phyloP scores from a whole-genome alignment of 2,329 filamentous ascomycete species.

The Sclerotinia nivalis region DNA sequence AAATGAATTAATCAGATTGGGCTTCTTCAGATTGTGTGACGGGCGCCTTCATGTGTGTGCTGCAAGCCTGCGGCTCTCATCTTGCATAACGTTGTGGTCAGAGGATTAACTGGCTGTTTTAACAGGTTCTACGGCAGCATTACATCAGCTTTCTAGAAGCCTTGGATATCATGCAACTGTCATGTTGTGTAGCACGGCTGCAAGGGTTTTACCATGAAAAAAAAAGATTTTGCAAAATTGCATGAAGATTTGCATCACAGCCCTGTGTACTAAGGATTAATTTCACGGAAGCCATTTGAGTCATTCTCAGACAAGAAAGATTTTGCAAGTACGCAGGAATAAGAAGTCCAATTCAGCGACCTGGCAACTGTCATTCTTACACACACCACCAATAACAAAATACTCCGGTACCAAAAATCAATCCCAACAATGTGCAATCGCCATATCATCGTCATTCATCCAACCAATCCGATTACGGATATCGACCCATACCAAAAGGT shows the following conservation, averaged over 20 bases:
- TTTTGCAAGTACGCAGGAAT: slow-evolving; percentile 8
- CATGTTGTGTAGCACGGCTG: not conserved
- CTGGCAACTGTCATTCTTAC: not conserved
- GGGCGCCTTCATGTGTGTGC: not conserved
- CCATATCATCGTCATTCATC: not conserved
- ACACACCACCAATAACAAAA: not conserved
- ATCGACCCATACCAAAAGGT: not conserved
- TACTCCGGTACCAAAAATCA: not conserved
- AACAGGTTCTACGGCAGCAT: slow-evolving; percentile 3
- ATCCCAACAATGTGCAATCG: not conserved
- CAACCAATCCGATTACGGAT: not conserved
- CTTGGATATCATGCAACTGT: not conserved
- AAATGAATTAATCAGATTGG: not conserved
- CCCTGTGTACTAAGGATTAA: not conserved
- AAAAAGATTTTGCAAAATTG: not conserved
- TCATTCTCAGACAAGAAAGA: not conserved
- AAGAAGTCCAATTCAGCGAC: not conserved
- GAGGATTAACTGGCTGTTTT: not conserved
- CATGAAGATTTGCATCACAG: slow-evolving; percentile 7
- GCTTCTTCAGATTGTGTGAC: not conserved
- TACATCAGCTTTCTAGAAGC: slow-evolving; percentile 18
- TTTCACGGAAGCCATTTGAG: not conserved
- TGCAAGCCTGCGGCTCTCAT: not conserved
- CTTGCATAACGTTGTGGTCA: no score
- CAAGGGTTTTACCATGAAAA: not conserved